phyloP scores from a whole-genome alignment of 2,329 filamentous ascomycete species.

The Fusarium sp. region DNA sequence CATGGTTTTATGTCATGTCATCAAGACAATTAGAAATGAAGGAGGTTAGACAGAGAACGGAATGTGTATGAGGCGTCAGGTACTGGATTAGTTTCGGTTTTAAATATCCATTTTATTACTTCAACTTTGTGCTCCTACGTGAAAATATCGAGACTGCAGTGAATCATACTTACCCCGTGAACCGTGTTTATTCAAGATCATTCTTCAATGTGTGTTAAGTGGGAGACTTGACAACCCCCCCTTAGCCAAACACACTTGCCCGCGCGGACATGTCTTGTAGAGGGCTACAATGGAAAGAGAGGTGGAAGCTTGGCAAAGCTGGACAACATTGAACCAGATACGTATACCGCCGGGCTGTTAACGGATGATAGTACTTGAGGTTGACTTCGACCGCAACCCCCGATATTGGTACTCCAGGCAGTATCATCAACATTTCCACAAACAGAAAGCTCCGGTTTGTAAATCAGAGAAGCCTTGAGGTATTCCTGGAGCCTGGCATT shows the following conservation, averaged over 20 bases:
- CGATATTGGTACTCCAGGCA: background rate
- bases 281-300: background rate
- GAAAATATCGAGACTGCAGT: background rate
- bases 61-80: conserved; percentile 42
- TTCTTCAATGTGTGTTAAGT: background rate
- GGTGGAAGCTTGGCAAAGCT: background rate
- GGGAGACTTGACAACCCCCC: background rate
- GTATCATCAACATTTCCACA: background rate
- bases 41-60: conserved; percentile 37
- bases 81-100: conserved; percentile 37
- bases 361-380: background rate
- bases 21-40: conserved; percentile 40
- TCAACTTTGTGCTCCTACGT: background rate
- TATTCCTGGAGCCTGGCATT: background rate
- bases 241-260: no score
- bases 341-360: background rate
- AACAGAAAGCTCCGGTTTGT: background rate
- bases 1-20: conserved; percentile 37
- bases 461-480: background rate
- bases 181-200: background rate
- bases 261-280: no score
- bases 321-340: background rate
- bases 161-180: background rate
- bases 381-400: background rate
- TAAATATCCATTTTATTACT: conserved; percentile 37